phyloP scores from a whole-genome alignment of 192 early-diverging fungal species.

The Dissophora ornata region DNA sequence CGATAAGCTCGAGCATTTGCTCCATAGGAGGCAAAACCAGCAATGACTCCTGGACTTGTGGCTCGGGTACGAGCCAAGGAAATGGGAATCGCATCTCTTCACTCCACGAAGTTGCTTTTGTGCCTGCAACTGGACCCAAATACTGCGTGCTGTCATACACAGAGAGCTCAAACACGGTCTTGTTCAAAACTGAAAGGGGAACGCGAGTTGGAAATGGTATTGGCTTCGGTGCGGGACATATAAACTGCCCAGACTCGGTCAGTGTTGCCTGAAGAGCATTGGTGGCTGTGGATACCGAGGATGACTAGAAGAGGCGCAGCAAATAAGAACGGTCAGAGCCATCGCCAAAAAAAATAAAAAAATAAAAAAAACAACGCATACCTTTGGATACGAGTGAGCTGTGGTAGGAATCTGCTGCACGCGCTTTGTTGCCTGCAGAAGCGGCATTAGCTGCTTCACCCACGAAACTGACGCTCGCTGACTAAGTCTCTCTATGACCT shows the following conservation, averaged over 20 bases:
- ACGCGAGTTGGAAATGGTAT: conserved; percentile 33
- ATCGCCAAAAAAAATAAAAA: too few species aligned
- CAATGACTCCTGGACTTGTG: conserved; percentile 35
- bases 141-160: conserved; percentile 45
- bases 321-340: too few species aligned
- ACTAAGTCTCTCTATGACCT: conserved; percentile 33
- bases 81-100: conserved; percentile 53
- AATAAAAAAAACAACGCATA: too few species aligned
- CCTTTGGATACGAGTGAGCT: conserved; percentile 24
- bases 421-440: conserved; percentile 30
- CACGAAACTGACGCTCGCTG: conserved; percentile 24
- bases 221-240: conserved; percentile 26
- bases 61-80: conserved; percentile 49
- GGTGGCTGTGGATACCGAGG: neutral
- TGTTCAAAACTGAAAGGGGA: conserved; percentile 43
- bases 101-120: conserved; percentile 27
- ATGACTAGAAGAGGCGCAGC: neutral
- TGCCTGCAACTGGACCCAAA: conserved; percentile 46
- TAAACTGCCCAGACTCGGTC: conserved; percentile 29
- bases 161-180: conserved; percentile 54
- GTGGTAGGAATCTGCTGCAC: conserved; percentile 28
- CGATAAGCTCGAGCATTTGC: conserved; percentile 37
- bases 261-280: conserved; percentile 24
- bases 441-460: conserved; percentile 40
- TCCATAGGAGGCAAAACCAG: conserved; percentile 30